These are phyloP conservation scores for Pilatotrama ljubarskyi DNA, from an alignment of 768 basidiomycete genomes.

Conservation along the genomic window DNA sequence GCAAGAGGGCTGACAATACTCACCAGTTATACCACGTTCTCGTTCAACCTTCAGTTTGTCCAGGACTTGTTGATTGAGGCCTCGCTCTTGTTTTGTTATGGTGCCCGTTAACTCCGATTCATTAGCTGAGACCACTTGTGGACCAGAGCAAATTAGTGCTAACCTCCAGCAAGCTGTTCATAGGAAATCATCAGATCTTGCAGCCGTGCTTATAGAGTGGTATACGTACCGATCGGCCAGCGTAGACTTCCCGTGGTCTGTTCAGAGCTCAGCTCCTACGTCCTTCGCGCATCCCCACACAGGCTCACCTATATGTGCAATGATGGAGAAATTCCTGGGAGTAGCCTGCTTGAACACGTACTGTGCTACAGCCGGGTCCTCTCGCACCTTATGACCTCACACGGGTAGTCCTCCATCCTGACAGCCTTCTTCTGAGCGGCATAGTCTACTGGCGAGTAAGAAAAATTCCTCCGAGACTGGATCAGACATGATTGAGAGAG, in stretches of 20 bases:
- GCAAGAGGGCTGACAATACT: neutral
- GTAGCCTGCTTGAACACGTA: neutral
- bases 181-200: constrained; percentile 1
- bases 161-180: constrained; percentile 70
- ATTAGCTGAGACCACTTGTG: neutral
- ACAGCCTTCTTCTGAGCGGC: constrained; percentile 37
- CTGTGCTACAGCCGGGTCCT: neutral
- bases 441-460: constrained; percentile 29
- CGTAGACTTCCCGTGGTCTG: constrained; percentile 95
- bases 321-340: constrained; percentile 88
- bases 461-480: constrained; percentile 28
- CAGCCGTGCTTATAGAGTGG: neutral
- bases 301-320: constrained; percentile 84
- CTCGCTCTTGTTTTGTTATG: constrained; percentile 62
- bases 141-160: neutral
- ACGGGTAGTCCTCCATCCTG: constrained; percentile 62
- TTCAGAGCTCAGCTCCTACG: neutral
- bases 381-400: constrained; percentile 66
- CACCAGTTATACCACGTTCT: constrained; percentile 94
- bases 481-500: constrained; percentile 45
- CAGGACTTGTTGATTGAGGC: constrained; percentile 80
- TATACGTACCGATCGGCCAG: constrained; percentile 75
- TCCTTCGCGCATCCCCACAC: neutral
- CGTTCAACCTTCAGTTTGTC: constrained; percentile 97
- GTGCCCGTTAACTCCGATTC: constrained; percentile 77